phyloP scores from a whole-genome alignment of 139 green algal genomes.

The Volvox africanus region DNA sequence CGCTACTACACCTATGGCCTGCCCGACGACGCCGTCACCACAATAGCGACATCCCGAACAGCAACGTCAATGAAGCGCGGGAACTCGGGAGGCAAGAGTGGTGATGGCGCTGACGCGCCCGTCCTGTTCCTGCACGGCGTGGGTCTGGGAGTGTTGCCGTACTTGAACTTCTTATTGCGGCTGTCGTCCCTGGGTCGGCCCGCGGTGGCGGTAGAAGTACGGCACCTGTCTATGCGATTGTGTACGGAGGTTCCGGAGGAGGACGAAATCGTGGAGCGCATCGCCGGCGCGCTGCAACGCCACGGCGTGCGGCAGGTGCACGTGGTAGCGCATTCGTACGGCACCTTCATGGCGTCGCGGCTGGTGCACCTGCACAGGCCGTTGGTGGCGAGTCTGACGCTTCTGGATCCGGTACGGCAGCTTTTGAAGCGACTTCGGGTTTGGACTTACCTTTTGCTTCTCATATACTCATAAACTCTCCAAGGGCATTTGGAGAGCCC shows the following conservation, averaged over 20 bases:
- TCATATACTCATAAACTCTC: too few species aligned
- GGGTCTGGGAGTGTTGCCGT: constrained; percentile 63
- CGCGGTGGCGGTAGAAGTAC: constrained; percentile 57
- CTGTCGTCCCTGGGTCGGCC: constrained; percentile 50
- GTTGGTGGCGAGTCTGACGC: constrained; percentile 26
- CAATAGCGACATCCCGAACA: not conserved
- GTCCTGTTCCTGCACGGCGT: constrained; percentile 71
- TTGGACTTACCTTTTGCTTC: too few species aligned
- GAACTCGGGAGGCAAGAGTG: too few species aligned
- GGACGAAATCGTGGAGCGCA: constrained; percentile 13
- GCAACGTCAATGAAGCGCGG: too few species aligned
- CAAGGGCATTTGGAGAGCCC: too few species aligned
- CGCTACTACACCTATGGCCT: constrained; percentile 53
- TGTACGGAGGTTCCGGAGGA: constrained; percentile 25
- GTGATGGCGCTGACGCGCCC: constrained; percentile 13
- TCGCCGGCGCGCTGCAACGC: not conserved
- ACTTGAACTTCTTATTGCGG: constrained; percentile 55
- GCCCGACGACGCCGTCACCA: not conserved
- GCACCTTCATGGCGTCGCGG: constrained; percentile 53
- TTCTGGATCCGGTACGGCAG: constrained; percentile 50
- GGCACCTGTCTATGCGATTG: constrained; percentile 61
- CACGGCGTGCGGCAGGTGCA: not conserved
- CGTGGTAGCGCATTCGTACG: constrained; percentile 52
- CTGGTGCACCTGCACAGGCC: constrained; percentile 38
- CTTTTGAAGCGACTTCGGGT: too few species aligned